Evolutionary conservation across 768 basidiomycete species (phyloP).

Genomic region (Pulveroboletus sp.): DNA sequence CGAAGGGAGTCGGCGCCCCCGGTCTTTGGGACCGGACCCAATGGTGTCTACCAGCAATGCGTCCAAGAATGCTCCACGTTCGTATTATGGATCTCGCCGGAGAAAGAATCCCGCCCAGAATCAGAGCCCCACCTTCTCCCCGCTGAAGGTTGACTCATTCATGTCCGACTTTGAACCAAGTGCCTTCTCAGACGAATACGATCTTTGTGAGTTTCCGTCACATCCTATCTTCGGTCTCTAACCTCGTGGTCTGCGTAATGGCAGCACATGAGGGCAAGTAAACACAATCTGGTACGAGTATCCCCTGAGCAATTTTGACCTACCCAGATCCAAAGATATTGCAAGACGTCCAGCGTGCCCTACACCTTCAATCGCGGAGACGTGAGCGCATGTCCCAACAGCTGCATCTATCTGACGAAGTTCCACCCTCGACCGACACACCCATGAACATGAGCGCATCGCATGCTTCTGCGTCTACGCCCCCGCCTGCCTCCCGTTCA

Average conservation of each 20-base stretch:
- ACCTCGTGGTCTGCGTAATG: slow-evolving; percentile 6
- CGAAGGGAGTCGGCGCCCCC: slow-evolving; percentile 20
- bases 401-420: slow-evolving; percentile 16
- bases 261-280: slow-evolving; percentile 73
- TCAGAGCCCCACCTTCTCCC: slow-evolving; percentile 14
- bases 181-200: slow-evolving; percentile 73
- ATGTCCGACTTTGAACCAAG: slow-evolving; percentile 36
- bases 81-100: slow-evolving; percentile 17
- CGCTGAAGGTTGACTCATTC: slow-evolving; percentile 26
- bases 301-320: slow-evolving; percentile 11
- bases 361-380: slow-evolving; percentile 70
- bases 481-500: slow-evolving; percentile 11
- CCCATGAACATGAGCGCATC: slow-evolving; percentile 27
- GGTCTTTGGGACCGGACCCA: slow-evolving; percentile 20
- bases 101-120: slow-evolving; percentile 17
- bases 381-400: slow-evolving; percentile 53
- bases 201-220: slow-evolving; percentile 55
- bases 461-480: slow-evolving; percentile 31
- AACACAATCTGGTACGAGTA: slow-evolving; percentile 3
- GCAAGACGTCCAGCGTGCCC: slow-evolving; percentile 75
- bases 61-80: slow-evolving; percentile 15
- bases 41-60: slow-evolving; percentile 9
- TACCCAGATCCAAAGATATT: slow-evolving; percentile 70
- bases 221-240: slow-evolving; percentile 6
- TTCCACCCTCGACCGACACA: slow-evolving; percentile 24